These are phyloP conservation scores for Pinus albicaulis DNA, from an alignment of 75 land plant genomes.

Conservation along the genomic window DNA sequence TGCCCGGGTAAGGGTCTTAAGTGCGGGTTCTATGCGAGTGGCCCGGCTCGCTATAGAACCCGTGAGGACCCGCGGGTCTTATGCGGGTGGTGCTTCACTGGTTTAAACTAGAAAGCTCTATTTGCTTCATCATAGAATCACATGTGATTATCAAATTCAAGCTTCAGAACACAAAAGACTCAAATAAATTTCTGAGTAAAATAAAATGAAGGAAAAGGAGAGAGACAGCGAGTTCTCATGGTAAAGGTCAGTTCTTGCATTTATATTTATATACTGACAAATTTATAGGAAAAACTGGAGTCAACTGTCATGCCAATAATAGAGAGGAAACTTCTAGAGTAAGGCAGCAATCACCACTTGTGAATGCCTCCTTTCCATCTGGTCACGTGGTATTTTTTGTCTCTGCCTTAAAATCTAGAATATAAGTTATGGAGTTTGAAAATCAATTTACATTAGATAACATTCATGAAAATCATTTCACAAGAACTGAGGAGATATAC, in stretches of 20 bases:
- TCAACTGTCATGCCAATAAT: neutral
- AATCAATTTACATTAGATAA: neutral
- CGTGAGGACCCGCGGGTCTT: no score
- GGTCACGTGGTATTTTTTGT: neutral
- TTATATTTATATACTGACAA: neutral
- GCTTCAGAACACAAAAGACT: neutral
- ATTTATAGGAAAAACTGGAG: constrained; percentile 1
- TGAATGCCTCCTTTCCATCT: neutral
- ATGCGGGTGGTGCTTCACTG: no score
- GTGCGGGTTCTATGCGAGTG: no score
- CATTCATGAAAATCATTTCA: neutral
- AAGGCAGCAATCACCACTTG: neutral
- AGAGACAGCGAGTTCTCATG: neutral
- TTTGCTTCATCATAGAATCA: neutral
- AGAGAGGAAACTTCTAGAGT: neutral
- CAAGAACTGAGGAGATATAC: neutral
- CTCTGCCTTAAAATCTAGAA: neutral
- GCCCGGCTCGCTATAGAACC: no score
- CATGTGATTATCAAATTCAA: neutral
- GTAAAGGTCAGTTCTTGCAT: neutral
- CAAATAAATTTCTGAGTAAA: neutral
- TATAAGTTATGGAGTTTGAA: neutral
- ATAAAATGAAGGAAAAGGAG: neutral
- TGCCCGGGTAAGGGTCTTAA: no score
- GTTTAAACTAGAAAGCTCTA: neutral